These are phyloP conservation scores for Aureobasidium sp. DNA, from an alignment of 2,329 filamentous ascomycete genomes.

Conservation along the genomic window DNA sequence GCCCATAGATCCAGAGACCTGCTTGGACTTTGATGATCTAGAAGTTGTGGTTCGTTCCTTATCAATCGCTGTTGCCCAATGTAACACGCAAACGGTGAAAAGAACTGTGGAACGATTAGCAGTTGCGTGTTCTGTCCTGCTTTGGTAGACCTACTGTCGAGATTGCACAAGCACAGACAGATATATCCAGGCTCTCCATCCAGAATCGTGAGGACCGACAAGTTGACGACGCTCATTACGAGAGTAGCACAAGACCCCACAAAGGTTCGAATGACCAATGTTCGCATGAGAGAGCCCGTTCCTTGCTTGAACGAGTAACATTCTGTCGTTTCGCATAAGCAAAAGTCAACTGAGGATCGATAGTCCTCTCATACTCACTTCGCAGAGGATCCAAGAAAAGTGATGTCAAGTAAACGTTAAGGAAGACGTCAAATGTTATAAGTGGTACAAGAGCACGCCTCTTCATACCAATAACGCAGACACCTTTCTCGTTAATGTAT, in stretches of 20 bases:
- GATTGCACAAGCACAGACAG: constrained; percentile 59
- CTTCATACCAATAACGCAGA: constrained; percentile 58
- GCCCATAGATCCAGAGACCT: neutral
- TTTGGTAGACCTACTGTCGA: constrained; percentile 45
- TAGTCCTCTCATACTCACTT: neutral
- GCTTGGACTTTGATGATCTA: neutral
- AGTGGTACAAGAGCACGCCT: constrained; percentile 54
- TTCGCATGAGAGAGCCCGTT: constrained; percentile 41
- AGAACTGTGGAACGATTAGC: constrained; percentile 31
- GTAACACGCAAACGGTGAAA: constrained; percentile 54
- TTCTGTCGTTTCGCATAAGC: constrained; percentile 29
- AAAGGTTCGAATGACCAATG: constrained; percentile 52
- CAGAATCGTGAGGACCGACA: constrained; percentile 52
- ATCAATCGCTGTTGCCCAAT: constrained; percentile 49
- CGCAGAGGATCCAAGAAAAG: constrained; percentile 9
- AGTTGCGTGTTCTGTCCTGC: neutral
- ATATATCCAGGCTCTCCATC: constrained; percentile 59
- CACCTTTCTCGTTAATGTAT: constrained; percentile 44
- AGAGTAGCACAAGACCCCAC: constrained; percentile 53
- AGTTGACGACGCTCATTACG: constrained; percentile 52
- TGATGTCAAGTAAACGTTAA: constrained; percentile 40
- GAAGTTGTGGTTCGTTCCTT: neutral
- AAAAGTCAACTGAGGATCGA: no score
- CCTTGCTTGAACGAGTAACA: constrained; percentile 50
- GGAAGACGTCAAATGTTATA: constrained; percentile 53